Evolutionary conservation across 1,284 basidiomycete species (phyloP).

Genomic region (Psilocybe mexicana): DNA sequence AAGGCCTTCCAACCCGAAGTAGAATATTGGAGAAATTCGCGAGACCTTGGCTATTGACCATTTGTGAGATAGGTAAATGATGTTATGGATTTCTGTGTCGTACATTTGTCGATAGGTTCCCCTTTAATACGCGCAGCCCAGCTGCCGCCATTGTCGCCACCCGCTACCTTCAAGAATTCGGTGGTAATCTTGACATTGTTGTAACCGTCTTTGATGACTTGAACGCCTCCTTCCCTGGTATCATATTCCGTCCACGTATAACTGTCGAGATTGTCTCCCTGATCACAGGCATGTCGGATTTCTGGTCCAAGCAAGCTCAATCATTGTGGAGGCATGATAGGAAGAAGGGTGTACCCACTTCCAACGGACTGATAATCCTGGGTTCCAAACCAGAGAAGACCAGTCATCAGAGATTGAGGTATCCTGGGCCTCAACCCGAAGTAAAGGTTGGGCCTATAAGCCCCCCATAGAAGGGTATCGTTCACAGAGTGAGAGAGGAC

Average conservation of each 20-base stretch:
- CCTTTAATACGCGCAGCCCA: slow-evolving; percentile 92
- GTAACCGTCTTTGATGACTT: slow-evolving; percentile 76
- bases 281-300: slow-evolving; percentile 87
- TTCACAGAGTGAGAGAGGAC: slow-evolving; percentile 37
- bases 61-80: background rate
- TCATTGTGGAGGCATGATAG: background rate
- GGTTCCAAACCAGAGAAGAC: slow-evolving; percentile 90
- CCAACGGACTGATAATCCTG: slow-evolving; percentile 74
- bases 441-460: slow-evolving; percentile 90
- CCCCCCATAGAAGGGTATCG: slow-evolving; percentile 83
- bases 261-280: slow-evolving; percentile 75
- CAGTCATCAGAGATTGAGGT: slow-evolving; percentile 87
- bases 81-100: slow-evolving; percentile 21
- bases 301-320: slow-evolving; percentile 42
- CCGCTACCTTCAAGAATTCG: slow-evolving; percentile 81
- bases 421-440: slow-evolving; percentile 86
- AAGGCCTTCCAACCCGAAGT: slow-evolving; percentile 83
- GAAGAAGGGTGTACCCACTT: slow-evolving; percentile 43
- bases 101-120: slow-evolving; percentile 71
- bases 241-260: slow-evolving; percentile 93
- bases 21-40: slow-evolving; percentile 78
- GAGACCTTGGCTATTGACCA: slow-evolving; percentile 48
- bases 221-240: slow-evolving; percentile 80
- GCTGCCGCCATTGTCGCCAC: slow-evolving; percentile 79
- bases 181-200: slow-evolving; percentile 89